Evolutionary conservation across 768 basidiomycete genomes (phyloP).

Genomic region (Lactarius psammicola): DNA sequence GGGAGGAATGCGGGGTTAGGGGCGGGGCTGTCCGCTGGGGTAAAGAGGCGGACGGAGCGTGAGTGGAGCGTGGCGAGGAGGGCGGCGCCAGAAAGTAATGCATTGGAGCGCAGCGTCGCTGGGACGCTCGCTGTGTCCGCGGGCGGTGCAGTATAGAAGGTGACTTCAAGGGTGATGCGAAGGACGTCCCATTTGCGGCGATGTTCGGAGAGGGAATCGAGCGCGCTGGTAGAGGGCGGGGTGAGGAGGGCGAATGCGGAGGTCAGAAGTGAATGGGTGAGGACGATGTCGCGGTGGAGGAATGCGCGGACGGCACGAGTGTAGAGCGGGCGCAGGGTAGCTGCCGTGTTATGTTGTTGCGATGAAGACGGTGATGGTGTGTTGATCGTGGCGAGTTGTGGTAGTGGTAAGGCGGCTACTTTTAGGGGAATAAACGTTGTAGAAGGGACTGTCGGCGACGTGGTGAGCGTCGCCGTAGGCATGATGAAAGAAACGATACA

Average conservation of each 20-base stretch:
- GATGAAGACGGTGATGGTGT: conserved; percentile 9
- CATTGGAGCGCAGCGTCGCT: conserved; percentile 48
- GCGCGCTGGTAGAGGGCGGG: conserved; percentile 40
- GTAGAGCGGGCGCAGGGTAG: conserved; percentile 69
- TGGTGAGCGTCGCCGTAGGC: conserved; percentile 25
- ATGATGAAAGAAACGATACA: conserved; percentile 1
- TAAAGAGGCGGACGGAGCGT: conserved; percentile 68
- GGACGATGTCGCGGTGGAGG: conserved; percentile 65
- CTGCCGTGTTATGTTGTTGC: conserved; percentile 36
- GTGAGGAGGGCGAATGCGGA: conserved; percentile 64
- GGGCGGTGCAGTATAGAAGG: conserved; percentile 59
- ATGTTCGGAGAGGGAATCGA: conserved; percentile 44
- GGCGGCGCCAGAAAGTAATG: conserved; percentile 57
- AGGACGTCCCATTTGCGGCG: conserved; percentile 87
- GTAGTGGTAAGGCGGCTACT: neutral
- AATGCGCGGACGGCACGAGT: conserved; percentile 77
- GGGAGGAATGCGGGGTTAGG: conserved; percentile 60
- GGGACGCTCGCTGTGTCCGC: conserved; percentile 47
- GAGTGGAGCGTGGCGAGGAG: conserved; percentile 55
- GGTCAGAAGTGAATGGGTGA: conserved; percentile 62
- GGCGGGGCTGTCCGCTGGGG: conserved; percentile 45
- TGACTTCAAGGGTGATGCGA: conserved; percentile 78
- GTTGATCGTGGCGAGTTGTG: neutral
- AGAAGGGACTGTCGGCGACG: conserved; percentile 10
- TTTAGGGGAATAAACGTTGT: conserved; percentile 20